Evolutionary conservation across 2,329 filamentous ascomycete species (phyloP).

Genomic region (Penicillium sp.): DNA sequence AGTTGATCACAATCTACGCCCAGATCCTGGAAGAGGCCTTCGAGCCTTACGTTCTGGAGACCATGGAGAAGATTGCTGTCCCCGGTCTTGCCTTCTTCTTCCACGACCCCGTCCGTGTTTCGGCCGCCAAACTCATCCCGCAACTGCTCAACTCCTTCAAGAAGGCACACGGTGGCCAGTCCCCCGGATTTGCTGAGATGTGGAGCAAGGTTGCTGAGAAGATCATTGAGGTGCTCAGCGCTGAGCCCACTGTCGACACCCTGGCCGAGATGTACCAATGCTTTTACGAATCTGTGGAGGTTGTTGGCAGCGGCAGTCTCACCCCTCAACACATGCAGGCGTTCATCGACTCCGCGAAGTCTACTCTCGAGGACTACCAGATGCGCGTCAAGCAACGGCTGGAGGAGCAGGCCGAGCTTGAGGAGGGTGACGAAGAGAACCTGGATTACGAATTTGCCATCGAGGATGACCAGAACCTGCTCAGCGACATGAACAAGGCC

Average conservation of each 20-base stretch:
- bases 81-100: constrained; percentile 98
- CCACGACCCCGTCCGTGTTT: constrained; percentile 94
- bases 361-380: constrained; percentile 90
- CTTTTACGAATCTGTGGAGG: constrained; percentile 98
- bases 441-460: constrained; percentile 89
- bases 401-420: constrained; percentile 82
- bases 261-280: constrained; percentile 99
- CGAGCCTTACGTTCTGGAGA: constrained; percentile 86
- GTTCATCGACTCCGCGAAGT: constrained; percentile 85
- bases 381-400: constrained; percentile 78
- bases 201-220: constrained; percentile 89
- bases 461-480: constrained; percentile 93
- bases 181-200: constrained; percentile 76
- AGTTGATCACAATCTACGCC: constrained; percentile 95
- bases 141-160: constrained; percentile 93
- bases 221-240: constrained; percentile 87
- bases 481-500: constrained; percentile 99
- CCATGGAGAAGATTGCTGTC: constrained; percentile 95
- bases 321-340: constrained; percentile 76
- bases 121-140: constrained; percentile 91
- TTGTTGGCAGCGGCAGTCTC: constrained; percentile 83
- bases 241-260: constrained; percentile 93
- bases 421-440: constrained; percentile 87
- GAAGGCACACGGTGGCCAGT: constrained; percentile 81
- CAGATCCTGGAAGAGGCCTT: constrained; percentile 93